Conservation (phyloP, 225 moss, liverwort and hornwort genomes). For the Antitrichia curtipendula region DNA sequence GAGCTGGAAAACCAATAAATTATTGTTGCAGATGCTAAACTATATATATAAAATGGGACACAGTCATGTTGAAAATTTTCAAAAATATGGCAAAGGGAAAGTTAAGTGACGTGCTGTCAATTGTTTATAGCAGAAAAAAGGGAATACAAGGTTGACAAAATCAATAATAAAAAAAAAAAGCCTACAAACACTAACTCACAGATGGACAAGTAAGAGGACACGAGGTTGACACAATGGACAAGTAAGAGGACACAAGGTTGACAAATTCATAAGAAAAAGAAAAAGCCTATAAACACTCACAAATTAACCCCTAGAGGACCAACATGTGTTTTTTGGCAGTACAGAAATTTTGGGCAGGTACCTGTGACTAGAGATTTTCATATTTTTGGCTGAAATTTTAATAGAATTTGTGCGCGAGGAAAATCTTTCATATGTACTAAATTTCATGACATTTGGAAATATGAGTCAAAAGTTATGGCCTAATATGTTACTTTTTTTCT, state of each 20-base stretch:
- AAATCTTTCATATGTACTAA: no score
- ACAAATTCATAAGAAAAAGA: not conserved
- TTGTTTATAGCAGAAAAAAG: rapidly evolving
- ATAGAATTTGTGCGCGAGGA: no score
- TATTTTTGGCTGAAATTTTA: no score
- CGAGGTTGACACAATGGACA: not conserved
- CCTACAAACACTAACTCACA: not conserved
- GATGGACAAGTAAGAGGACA: not conserved
- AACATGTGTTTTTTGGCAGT: no score
- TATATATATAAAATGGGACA: not conserved
- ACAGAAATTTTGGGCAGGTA: no score
- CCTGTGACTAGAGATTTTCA: no score
- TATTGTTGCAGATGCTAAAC: not conserved
- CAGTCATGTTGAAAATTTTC: not conserved
- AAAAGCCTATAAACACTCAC: no score
- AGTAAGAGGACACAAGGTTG: not conserved
- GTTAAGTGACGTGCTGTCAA: not conserved
- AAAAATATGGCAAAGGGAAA: no score
- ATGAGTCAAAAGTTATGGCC: no score
- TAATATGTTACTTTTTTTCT: no score
- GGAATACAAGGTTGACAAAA: not conserved
- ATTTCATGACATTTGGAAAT: no score
- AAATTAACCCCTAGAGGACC: no score
- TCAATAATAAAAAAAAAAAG: rapidly evolving
- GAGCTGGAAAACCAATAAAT: not conserved